phyloP scores from a whole-genome alignment of 2,329 filamentous ascomycete genomes.

The Fusarium avenaceum region DNA sequence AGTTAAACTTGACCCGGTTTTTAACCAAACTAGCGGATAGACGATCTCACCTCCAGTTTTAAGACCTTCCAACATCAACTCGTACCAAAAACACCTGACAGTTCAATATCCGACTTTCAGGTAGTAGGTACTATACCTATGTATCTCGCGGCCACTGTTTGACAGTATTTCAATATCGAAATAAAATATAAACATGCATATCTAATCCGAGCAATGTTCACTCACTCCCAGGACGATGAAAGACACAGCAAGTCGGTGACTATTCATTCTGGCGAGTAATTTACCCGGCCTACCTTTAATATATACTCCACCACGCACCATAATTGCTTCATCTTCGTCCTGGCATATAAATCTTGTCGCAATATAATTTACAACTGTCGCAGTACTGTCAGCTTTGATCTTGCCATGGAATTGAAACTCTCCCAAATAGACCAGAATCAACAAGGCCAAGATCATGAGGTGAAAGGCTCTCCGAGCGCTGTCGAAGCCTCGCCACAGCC shows the following conservation, averaged over 20 bases:
- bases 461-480: conserved; percentile 15
- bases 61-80: too few relatives aligned
- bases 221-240: neutral
- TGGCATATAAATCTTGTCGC: neutral
- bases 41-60: too few relatives aligned
- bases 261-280: conserved; percentile 25
- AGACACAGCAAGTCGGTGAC: neutral
- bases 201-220: too few relatives aligned
- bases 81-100: too few relatives aligned
- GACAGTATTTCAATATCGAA: too few relatives aligned
- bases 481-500: conserved; percentile 15
- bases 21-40: too few relatives aligned
- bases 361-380: neutral
- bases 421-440: conserved; percentile 3
- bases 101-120: too few relatives aligned
- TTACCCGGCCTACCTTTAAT: conserved; percentile 4
- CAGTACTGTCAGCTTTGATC: neutral
- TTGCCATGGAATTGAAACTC: conserved; percentile 4
- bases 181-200: too few relatives aligned
- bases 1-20: conserved; percentile 22
- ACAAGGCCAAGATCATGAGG: conserved; percentile 16
- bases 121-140: too few relatives aligned
- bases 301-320: neutral
- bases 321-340: neutral
- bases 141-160: too few relatives aligned